Conservation (phyloP, 805 yeast species). For the Ogataea polymorpha region DNA sequence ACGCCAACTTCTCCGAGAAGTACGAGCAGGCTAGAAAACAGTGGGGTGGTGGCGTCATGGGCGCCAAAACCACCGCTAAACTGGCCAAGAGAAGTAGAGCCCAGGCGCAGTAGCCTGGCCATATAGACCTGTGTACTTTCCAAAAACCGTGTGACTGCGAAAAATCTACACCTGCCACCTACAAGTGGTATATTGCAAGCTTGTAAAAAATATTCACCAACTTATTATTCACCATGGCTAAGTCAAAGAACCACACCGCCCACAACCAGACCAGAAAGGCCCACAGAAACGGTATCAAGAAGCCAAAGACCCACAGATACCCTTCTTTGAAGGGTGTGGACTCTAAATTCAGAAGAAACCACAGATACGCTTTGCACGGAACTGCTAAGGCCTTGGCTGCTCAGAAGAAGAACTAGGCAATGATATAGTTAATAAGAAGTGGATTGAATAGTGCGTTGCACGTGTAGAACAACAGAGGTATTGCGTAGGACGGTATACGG, state of each 20-base stretch:
- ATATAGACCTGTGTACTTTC: neutral
- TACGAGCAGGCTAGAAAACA: constrained; percentile 95
- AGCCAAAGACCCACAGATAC: constrained; percentile 97
- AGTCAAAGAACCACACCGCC: constrained; percentile 99
- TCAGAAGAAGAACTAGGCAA: constrained; percentile 34
- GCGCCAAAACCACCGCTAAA: constrained; percentile 89
- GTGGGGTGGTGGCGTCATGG: constrained; percentile 99
- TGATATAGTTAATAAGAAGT: constrained; percentile 4
- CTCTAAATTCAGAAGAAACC: constrained; percentile 99
- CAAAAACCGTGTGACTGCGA: constrained; percentile 7
- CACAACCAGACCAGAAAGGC: constrained; percentile 99
- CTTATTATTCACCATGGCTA: constrained; percentile 62
- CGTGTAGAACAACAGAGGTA: neutral
- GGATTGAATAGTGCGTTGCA: neutral
- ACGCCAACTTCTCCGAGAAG: constrained; percentile 89
- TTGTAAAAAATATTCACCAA: constrained; percentile 26
- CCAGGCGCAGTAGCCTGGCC: neutral
- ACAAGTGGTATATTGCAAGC: neutral
- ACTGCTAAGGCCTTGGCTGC: constrained; percentile 92
- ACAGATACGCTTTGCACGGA: constrained; percentile 98
- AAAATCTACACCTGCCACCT: constrained; percentile 6
- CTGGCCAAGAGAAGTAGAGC: constrained; percentile 64
- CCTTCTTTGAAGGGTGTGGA: constrained; percentile 99
- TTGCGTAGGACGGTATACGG: neutral
- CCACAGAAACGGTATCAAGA: constrained; percentile 99